phyloP scores from a whole-genome alignment of 2,329 filamentous ascomycete species.

The Fusarium pseudograminearum region DNA sequence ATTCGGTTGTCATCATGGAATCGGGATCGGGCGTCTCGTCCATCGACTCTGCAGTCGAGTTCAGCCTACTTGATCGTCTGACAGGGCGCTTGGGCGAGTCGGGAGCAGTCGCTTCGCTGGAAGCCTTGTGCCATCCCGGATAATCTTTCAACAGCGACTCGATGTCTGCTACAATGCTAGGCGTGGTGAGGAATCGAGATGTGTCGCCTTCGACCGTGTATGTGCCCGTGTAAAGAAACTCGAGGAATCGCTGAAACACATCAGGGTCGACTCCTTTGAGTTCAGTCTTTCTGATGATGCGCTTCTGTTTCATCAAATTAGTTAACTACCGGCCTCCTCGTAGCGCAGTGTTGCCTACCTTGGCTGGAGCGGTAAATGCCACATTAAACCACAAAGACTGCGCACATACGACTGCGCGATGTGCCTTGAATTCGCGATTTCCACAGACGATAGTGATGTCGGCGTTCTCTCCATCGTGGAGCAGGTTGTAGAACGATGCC shows the following conservation, averaged over 20 bases:
- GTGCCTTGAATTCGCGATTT: constrained; percentile 48
- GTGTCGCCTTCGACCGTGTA: constrained; percentile 32
- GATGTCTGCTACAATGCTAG: constrained; percentile 13
- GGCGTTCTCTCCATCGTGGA: constrained; percentile 42
- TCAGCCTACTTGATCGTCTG: constrained; percentile 17
- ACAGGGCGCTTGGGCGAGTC: not conserved
- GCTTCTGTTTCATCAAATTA: constrained; percentile 6
- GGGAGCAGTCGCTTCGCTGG: not conserved
- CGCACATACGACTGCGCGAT: constrained; percentile 52
- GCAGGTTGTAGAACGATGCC: not conserved
- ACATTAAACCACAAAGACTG: constrained; percentile 51
- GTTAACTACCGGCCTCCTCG: not conserved
- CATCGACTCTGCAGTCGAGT: not conserved
- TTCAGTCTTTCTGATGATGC: constrained; percentile 26
- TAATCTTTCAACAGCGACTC: constrained; percentile 5
- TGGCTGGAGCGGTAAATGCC: constrained; percentile 46
- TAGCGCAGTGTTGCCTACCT: constrained; percentile 32
- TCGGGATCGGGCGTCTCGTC: not conserved
- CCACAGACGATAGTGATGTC: constrained; percentile 52
- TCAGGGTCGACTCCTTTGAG: constrained; percentile 50
- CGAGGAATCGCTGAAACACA: constrained; percentile 46
- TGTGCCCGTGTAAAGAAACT: constrained; percentile 51
- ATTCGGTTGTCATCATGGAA: too few species aligned
- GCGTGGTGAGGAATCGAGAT: not conserved
- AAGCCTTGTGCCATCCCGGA: not conserved